Base-by-base conservation (phyloP, 2,329 filamentous ascomycete genomes). In the Alternaria novae-zelandiae region DNA sequence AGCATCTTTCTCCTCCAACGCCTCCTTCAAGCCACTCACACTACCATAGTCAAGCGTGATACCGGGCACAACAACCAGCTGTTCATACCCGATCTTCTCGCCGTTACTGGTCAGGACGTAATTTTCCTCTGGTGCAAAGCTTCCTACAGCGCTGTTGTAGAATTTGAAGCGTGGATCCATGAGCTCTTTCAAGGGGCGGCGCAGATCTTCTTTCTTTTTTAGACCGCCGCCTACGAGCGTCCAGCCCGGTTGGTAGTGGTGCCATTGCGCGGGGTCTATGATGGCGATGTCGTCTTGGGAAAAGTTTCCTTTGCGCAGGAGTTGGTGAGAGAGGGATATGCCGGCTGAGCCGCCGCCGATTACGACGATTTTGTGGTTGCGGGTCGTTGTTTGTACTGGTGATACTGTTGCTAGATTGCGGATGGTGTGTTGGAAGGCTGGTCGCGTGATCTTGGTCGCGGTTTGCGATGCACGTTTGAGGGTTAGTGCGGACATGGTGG, bases 221-320 rank as follows among this genome's bases (percentile, higher is more conserved):
- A 91, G 82, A 4, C 89, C 89, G 43, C 87, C 88, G 46, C 89
- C 89, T 3, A 91, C 89, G 1, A 91, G 82, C 2, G 89, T 91
- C 89, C 89, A 91, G 57, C 89, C 89, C 1, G 89, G 88, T 76
- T 91, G 89, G 74, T 90, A 91, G 79, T 91, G 84, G 73, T 91
- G 89, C 83, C 84, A 89, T 67, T 80, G 74, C 1, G 89, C 84
- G 0, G 89, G 89, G 66, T 91, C 89, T 46, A 91, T 79, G 25
- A 91, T 71, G 26, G 89, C 89, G 64, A 91, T 89, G 63, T 91
- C 89, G 30, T 88, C 82, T 46, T 83, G 79, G 0, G 77, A 67
- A 70, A 90, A 90, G 25, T 83, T 83, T 46, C 87, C 88, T 0
- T 83, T 82, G 2, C 84, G 84, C 4, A 91, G 84, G 4, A 93